Conservation (phyloP, 176 grass and related monocot species). For the Metroxylon sagu region DNA sequence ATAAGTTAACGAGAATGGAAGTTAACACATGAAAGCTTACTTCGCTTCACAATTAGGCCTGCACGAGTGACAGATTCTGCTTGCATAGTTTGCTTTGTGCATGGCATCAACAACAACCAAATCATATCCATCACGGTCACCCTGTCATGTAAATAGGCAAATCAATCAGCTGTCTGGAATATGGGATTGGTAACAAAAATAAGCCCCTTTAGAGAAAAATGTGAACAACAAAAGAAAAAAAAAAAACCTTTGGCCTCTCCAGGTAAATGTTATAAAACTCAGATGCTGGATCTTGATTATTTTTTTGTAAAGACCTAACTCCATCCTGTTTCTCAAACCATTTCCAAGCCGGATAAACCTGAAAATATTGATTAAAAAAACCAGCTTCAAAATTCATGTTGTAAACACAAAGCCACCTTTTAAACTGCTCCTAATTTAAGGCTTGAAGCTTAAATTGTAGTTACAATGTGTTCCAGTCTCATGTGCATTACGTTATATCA, state of each 20-base stretch:
- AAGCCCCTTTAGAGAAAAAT: not conserved
- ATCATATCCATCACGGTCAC: conserved; percentile 93
- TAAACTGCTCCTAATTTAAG: no score
- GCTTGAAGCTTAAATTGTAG: no score
- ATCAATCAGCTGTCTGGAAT: conserved; percentile 15
- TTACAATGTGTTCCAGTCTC: no score
- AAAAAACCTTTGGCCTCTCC: conserved; percentile 86
- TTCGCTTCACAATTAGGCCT: conserved; percentile 98
- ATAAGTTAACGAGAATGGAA: not conserved
- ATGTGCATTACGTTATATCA: no score
- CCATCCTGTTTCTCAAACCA: conserved; percentile 99
- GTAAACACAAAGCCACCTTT: no score
- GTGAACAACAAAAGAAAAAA: not conserved
- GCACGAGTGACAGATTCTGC: conserved; percentile 97
- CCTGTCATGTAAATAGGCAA: conserved; percentile 45
- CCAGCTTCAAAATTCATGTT: not conserved
- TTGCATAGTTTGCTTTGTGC: conserved; percentile 98
- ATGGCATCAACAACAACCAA: conserved; percentile 98
- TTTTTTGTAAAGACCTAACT: conserved; percentile 87
- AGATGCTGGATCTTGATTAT: conserved; percentile 83
- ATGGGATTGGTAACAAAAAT: no score
- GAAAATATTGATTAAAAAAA: conserved; percentile 20
- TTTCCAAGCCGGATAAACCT: conserved; percentile 99
- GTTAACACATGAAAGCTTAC: conserved; percentile 30
- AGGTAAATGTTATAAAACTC: conserved; percentile 99